A percentile compares a stretch with the other conserved stretches of the same genome.
These are phyloP conservation scores for Arabidopsis hybrid DNA, from an alignment of 441 rosid genomes.

Conservation along the genomic window DNA sequence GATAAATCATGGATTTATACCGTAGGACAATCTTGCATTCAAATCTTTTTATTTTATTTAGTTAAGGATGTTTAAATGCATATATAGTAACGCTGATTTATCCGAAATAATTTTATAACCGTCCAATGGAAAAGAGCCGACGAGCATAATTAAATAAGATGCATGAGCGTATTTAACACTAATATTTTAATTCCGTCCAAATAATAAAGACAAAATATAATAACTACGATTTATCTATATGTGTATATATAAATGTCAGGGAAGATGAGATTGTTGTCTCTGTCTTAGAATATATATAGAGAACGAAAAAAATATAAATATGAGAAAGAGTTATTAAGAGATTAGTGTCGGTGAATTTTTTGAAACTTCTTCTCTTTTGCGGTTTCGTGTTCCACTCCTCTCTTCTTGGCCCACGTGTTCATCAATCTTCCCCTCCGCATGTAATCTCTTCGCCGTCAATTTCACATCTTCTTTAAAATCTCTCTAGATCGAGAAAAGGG, in stretches of 20 bases:
- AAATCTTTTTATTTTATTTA: neutral
- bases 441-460: conserved; percentile 49
- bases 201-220: conserved; percentile 37
- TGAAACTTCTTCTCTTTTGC: conserved; percentile 40
- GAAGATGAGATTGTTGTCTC: conserved; percentile 50
- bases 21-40: neutral
- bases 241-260: conserved; percentile 40
- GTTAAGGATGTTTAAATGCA: neutral
- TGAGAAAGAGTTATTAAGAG: conserved; percentile 32
- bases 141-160: conserved; percentile 35
- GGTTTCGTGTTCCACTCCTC: conserved; percentile 48
- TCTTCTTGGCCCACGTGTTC: conserved; percentile 50
- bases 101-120: conserved; percentile 3
- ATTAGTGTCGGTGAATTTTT: conserved; percentile 48
- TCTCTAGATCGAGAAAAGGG: conserved; percentile 6
- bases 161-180: conserved; percentile 41
- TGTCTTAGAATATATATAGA: conserved; percentile 42
- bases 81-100: neutral
- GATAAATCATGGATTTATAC: neutral
- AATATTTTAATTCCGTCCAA: conserved; percentile 44
- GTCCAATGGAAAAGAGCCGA: conserved; percentile 40
- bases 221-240: conserved; percentile 22
- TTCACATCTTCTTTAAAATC: conserved; percentile 21
- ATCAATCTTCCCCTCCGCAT: conserved; percentile 41
- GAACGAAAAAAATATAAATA: neutral